These are phyloP conservation scores for Hypoxylon intermedium DNA, from an alignment of 495 filamentous ascomycete genomes.

Conservation along the genomic window DNA sequence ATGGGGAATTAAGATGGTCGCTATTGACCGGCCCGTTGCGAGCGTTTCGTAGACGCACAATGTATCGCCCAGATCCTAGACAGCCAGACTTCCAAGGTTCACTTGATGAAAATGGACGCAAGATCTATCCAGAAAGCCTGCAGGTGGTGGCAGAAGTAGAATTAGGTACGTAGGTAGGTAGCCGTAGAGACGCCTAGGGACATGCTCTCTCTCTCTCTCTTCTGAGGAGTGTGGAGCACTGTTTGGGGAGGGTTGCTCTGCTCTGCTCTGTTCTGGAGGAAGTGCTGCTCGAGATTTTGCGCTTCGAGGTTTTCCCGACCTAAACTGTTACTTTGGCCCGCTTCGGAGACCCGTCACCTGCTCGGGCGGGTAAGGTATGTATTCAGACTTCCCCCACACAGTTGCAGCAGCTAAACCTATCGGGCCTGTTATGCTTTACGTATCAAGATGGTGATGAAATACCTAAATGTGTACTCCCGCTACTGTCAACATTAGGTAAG, in stretches of 20 bases:
- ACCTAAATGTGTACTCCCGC: too few species aligned
- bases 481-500: too few species aligned
- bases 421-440: conserved; percentile 27
- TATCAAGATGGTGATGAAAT: conserved; percentile 1
- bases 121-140: conserved; percentile 20
- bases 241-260: conserved; percentile 18
- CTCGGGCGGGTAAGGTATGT: conserved; percentile 29
- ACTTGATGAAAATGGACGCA: conserved; percentile 23
- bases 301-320: conserved; percentile 38
- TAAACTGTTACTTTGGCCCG: conserved; percentile 38
- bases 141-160: conserved; percentile 11
- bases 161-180: conserved; percentile 12
- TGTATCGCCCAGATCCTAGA: conserved; percentile 17
- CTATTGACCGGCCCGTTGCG: conserved; percentile 39
- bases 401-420: conserved; percentile 30
- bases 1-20: conserved; percentile 40
- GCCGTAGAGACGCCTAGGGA: conserved; percentile 23
- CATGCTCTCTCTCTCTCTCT: conserved; percentile 4
- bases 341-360: conserved; percentile 37
- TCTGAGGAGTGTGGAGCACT: conserved; percentile 21
- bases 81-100: conserved; percentile 18
- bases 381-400: conserved; percentile 33
- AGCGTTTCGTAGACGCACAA: conserved; percentile 30
- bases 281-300: conserved; percentile 34
- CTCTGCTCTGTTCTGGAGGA: conserved; percentile 14